A percentile compares a stretch with the other conserved stretches of the same genome.
Evolutionary conservation across 495 filamentous ascomycete species (phyloP).

Genomic region (Lophiotrema nucula): DNA sequence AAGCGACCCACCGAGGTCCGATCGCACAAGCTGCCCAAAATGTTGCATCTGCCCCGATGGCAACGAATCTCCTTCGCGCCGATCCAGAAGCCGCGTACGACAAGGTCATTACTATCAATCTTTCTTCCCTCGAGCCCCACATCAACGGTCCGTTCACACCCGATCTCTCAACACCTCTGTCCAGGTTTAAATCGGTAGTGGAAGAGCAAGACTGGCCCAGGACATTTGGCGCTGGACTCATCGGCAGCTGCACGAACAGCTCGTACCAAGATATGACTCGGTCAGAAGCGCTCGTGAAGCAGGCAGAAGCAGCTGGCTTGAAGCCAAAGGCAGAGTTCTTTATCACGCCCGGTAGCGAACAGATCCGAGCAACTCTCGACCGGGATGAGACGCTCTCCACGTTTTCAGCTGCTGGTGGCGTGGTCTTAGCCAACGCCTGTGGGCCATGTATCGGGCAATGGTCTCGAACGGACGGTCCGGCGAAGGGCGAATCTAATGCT

Average conservation of each 20-base stretch:
- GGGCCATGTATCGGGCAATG: slow-evolving; percentile 90
- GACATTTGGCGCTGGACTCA: slow-evolving; percentile 85
- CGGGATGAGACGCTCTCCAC: slow-evolving; percentile 79
- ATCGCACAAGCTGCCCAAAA: slow-evolving; percentile 64
- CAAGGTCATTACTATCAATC: slow-evolving; percentile 84
- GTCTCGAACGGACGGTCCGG: slow-evolving; percentile 81
- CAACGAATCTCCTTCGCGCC: slow-evolving; percentile 63
- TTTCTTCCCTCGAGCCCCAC: slow-evolving; percentile 88
- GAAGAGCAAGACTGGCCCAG: slow-evolving; percentile 84
- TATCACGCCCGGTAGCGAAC: slow-evolving; percentile 93
- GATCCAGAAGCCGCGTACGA: slow-evolving; percentile 85
- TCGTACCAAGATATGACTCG: slow-evolving; percentile 98
- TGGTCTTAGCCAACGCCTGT: slow-evolving; percentile 91
- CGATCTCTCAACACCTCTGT: slow-evolving; percentile 88
- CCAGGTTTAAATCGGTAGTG: slow-evolving; percentile 79
- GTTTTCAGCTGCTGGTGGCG: slow-evolving; percentile 84
- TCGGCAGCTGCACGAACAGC: slow-evolving; percentile 97
- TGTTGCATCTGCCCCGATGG: slow-evolving; percentile 41
- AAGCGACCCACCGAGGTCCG: slow-evolving; percentile 74
- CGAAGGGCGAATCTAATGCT: slow-evolving; percentile 85
- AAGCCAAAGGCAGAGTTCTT: slow-evolving; percentile 90
- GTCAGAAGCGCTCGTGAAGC: slow-evolving; percentile 85
- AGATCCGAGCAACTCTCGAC: slow-evolving; percentile 90
- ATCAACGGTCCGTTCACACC: slow-evolving; percentile 98
- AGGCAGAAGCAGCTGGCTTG: slow-evolving; percentile 80